Base-by-base conservation (phyloP, 192 early-diverging fungal genomes). In the Borealophlyctis nickersoniae region DNA sequence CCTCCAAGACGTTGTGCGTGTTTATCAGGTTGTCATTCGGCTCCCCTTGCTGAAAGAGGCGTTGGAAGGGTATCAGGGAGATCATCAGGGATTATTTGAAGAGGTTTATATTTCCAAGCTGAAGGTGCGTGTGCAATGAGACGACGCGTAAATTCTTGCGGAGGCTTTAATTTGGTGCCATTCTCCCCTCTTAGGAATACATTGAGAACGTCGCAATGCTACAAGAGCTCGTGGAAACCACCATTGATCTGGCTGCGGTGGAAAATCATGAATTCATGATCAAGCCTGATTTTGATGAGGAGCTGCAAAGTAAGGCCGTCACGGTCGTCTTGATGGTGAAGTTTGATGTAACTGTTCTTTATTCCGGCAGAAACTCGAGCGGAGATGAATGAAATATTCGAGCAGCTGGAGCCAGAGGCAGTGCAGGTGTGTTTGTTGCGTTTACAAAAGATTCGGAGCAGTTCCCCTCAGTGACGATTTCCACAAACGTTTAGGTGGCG, bases 231-330 rank as follows among this genome's bases (percentile, higher is more conserved):
- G 91, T 96, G 4, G 96, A 97, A 71, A 89, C 88, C 4, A 93
- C 91, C 0, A 85, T 97, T 32, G 96, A 97, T 71, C 72, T 96
- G 51, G 83, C 82, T 9, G 91, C 93, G 31, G 81, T 88, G 0
- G 91, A 93, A 31, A 65, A 78, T 49, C 94, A 97, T 69, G 91
- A 95, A 64, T 97, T 89, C 62, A 71, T 91, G 24, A 87, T 98
- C 58, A 90, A 90, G 45, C 77, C 94, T 0, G 90, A 93, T 35
- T 91, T 91, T 75, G 88, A 96, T 71, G 76, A 83, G 26, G 68
- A 73, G 9, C 64, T 93, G 65, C 74, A 88, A 78, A 79, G 88
- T 89, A 67, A 51, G 39, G 9, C 19, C 39, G 39, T 45, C 9
- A 45, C 39, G 19, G 19, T 45, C 39, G 19, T 45, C 9, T 19